Evolutionary conservation across 2,329 filamentous ascomycete genomes (phyloP).

Genomic region (Passalora sequoiae): DNA sequence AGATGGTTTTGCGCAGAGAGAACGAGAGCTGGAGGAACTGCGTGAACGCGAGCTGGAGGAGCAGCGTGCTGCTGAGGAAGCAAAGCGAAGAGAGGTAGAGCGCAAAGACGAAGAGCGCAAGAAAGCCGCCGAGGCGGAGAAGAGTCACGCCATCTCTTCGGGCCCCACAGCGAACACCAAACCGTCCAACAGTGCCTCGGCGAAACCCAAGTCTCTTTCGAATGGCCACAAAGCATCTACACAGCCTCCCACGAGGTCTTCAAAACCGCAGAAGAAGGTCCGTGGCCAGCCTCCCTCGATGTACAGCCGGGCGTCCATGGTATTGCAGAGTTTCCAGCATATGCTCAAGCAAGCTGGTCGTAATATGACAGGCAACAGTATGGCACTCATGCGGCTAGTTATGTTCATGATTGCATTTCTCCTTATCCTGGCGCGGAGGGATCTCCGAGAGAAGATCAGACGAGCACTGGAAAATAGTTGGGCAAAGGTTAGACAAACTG

Average conservation of each 20-base stretch:
- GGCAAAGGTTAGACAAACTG: constrained; percentile 76
- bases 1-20: constrained; percentile 61
- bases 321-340: constrained; percentile 45
- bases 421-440: constrained; percentile 67
- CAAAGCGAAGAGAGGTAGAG: constrained; percentile 29
- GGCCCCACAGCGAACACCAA: constrained; percentile 7
- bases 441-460: constrained; percentile 68
- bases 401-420: constrained; percentile 76
- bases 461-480: constrained; percentile 65
- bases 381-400: constrained; percentile 56
- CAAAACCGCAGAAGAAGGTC: constrained; percentile 19
- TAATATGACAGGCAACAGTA: constrained; percentile 51
- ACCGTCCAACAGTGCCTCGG: constrained; percentile 7
- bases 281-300: constrained; percentile 17
- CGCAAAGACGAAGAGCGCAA: constrained; percentile 30
- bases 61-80: constrained; percentile 29
- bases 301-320: constrained; percentile 25
- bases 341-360: constrained; percentile 39
- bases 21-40: constrained; percentile 56
- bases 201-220: constrained; percentile 4
- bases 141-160: constrained; percentile 12
- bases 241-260: constrained; percentile 16
- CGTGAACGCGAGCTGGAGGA: constrained; percentile 45
- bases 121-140: constrained; percentile 28
- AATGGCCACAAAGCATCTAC: constrained; percentile 9